Percentiles rank a stretch among this genome's conserved stretches.
Evolutionary conservation across 2,329 filamentous ascomycete genomes (phyloP).

Genomic region (Epichloe gansuensis): DNA sequence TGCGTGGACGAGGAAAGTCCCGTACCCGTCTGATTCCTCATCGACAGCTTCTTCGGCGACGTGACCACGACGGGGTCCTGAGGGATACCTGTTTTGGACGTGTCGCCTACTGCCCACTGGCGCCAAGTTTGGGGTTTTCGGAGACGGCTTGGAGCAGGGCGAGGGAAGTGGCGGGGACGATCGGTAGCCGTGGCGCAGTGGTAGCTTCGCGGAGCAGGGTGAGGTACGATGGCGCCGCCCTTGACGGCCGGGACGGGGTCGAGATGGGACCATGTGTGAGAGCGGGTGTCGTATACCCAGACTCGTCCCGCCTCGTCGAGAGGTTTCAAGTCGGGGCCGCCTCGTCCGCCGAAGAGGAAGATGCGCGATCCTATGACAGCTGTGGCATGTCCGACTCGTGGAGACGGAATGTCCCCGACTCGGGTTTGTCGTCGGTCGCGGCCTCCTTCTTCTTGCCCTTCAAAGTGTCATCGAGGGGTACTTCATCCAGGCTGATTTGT

Average conservation of each 20-base stretch:
- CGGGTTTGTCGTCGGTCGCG: conserved; percentile 14
- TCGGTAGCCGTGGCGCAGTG: conserved; percentile 49
- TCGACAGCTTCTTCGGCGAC: conserved; percentile 47
- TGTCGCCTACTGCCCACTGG: conserved; percentile 44
- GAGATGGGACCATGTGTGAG: conserved; percentile 52
- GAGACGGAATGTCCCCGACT: conserved; percentile 41
- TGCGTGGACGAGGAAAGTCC: conserved; percentile 64
- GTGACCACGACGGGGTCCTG: conserved; percentile 44
- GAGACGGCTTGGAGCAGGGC: conserved; percentile 14
- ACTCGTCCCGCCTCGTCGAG: conserved; percentile 63
- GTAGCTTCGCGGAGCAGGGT: conserved; percentile 57
- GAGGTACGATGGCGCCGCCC: conserved; percentile 25
- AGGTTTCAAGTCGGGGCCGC: conserved; percentile 54
- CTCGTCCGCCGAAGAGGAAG: conserved; percentile 72
- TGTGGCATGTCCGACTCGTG: conserved; percentile 63
- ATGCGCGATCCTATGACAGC: conserved; percentile 56
- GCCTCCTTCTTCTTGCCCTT: conserved; percentile 29
- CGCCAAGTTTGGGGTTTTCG: conserved; percentile 34
- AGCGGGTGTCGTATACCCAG: conserved; percentile 61
- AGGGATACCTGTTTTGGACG: conserved; percentile 41
- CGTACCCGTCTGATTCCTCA: conserved; percentile 48
- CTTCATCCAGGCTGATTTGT: conserved; percentile 29
- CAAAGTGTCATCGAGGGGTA: conserved; percentile 21
- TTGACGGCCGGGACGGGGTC: conserved; percentile 39
- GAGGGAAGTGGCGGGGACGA: conserved; percentile 40